phyloP scores from a whole-genome alignment of 2,329 filamentous ascomycete genomes.

The Bimuria novae-zelandiae region DNA sequence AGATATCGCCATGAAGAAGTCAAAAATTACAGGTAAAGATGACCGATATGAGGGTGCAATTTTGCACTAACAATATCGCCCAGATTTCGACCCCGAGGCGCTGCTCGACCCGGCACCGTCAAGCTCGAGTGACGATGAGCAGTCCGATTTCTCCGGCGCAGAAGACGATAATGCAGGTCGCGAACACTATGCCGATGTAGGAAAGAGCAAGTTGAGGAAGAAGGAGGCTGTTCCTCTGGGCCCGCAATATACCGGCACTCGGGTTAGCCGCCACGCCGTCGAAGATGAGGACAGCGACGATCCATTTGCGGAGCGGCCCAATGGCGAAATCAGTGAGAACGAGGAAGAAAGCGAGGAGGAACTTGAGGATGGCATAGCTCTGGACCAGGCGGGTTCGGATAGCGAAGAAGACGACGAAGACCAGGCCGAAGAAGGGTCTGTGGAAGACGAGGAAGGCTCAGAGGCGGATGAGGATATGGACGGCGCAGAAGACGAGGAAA shows the following conservation, averaged over 20 bases:
- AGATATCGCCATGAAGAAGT: constrained; percentile 33
- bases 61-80: not conserved
- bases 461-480: constrained; percentile 41
- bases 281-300: constrained; percentile 60
- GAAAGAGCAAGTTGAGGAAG: constrained; percentile 83
- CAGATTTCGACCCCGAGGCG: constrained; percentile 83
- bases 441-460: constrained; percentile 55
- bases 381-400: constrained; percentile 53
- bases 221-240: constrained; percentile 72
- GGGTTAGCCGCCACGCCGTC: constrained; percentile 71
- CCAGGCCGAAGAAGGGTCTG: constrained; percentile 37
- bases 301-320: constrained; percentile 50
- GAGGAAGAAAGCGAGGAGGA: constrained; percentile 47
- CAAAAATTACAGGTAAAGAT: constrained; percentile 33
- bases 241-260: constrained; percentile 77
- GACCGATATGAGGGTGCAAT: not conserved
- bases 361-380: constrained; percentile 48
- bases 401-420: constrained; percentile 57
- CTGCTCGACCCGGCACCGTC: constrained; percentile 60
- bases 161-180: constrained; percentile 64
- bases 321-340: constrained; percentile 40
- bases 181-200: constrained; percentile 84
- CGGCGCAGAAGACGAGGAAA: constrained; percentile 53
- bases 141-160: constrained; percentile 52
- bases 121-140: constrained; percentile 61